Evolutionary conservation across 2,329 filamentous ascomycete species (phyloP).

Genomic region (Didymosphaeria variabile): DNA sequence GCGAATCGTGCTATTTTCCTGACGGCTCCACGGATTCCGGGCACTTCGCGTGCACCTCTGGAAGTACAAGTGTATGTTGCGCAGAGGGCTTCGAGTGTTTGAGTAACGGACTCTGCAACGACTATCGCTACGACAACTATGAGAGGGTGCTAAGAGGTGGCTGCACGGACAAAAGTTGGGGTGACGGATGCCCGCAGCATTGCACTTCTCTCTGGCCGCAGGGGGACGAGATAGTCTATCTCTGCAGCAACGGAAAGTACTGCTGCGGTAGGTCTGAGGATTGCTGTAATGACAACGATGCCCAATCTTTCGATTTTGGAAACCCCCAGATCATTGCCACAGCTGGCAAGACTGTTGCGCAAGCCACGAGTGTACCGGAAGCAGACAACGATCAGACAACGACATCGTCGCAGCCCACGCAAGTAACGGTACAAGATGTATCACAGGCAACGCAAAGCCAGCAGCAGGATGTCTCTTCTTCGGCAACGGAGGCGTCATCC

Average conservation of each 20-base stretch:
- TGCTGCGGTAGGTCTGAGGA: conserved; percentile 27
- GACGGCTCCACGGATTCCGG: conserved; percentile 23
- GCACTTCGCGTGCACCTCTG: conserved; percentile 22
- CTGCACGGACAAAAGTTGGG: conserved; percentile 30
- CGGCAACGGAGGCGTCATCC: background rate
- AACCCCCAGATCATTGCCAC: conserved; percentile 22
- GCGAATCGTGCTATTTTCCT: conserved; percentile 28
- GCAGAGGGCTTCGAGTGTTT: conserved; percentile 26
- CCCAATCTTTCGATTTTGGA: conserved; percentile 18
- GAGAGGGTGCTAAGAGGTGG: conserved; percentile 26
- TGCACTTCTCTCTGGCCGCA: conserved; percentile 27
- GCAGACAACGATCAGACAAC: background rate
- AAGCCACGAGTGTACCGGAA: background rate
- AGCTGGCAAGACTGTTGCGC: conserved; percentile 17
- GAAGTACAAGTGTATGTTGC: conserved; percentile 24
- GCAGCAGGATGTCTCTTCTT: background rate
- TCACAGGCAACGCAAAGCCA: background rate
- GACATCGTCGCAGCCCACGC: background rate
- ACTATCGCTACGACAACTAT: conserved; percentile 27
- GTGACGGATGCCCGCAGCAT: conserved; percentile 18
- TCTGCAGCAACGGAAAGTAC: conserved; percentile 26
- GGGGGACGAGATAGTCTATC: conserved; percentile 29
- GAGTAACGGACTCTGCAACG: conserved; percentile 32
- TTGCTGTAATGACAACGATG: conserved; percentile 18
- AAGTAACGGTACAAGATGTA: conserved; percentile 1